Conservation (phyloP, 2,329 filamentous ascomycete genomes). For the Fusarium sp. region DNA sequence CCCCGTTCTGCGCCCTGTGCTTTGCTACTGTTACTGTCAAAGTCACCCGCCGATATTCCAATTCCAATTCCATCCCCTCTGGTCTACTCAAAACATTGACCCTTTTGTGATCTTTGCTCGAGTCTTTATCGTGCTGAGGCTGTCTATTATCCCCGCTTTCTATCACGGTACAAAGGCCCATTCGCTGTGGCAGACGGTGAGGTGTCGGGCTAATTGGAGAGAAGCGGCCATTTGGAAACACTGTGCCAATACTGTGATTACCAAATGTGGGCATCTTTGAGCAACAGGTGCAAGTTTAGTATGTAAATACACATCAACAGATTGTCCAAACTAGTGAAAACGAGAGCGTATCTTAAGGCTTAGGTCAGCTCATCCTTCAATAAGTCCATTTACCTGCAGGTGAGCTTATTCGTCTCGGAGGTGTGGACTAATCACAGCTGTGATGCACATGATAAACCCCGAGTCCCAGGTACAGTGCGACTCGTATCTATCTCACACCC, state of each 20-base stretch:
- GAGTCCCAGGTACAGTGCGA: slow-evolving; percentile 23
- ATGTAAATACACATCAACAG: neutral
- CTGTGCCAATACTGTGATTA: slow-evolving; percentile 28
- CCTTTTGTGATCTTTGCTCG: slow-evolving; percentile 19
- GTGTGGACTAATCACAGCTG: slow-evolving; percentile 31
- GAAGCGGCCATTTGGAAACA: slow-evolving; percentile 18
- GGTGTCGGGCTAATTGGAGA: slow-evolving; percentile 14
- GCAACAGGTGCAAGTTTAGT: slow-evolving; percentile 1
- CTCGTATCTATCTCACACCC: neutral
- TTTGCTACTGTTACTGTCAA: slow-evolving; percentile 17
- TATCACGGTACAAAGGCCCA: slow-evolving; percentile 29
- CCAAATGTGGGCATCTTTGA: neutral
- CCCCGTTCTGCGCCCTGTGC: slow-evolving; percentile 25
- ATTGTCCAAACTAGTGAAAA: neutral
- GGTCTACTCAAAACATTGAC: slow-evolving; percentile 23
- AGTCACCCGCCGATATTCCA: slow-evolving; percentile 11
- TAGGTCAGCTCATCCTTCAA: slow-evolving; percentile 29
- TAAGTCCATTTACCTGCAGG: slow-evolving; percentile 19
- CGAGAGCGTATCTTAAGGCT: slow-evolving; percentile 3
- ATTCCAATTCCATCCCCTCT: slow-evolving; percentile 23
- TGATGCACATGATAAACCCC: neutral
- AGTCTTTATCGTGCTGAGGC: slow-evolving; percentile 10
- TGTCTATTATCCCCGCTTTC: slow-evolving; percentile 21
- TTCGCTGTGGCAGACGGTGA: slow-evolving; percentile 21
- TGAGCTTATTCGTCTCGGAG: slow-evolving; percentile 36